These are phyloP conservation scores for Xylogone sp. DNA, from an alignment of 2,329 filamentous ascomycete species.

Conservation along the genomic window DNA sequence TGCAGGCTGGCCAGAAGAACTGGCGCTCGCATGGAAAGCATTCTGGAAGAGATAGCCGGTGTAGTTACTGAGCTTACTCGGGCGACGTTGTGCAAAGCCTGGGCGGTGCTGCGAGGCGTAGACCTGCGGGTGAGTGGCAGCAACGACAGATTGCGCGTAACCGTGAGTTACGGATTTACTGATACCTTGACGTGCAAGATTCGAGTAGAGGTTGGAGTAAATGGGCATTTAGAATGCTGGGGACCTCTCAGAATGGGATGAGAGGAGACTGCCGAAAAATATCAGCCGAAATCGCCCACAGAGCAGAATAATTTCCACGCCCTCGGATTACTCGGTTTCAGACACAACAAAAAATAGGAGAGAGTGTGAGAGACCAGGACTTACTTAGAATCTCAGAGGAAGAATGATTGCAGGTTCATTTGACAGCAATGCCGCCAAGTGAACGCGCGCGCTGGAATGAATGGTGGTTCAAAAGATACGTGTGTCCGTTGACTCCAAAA, in stretches of 20 bases:
- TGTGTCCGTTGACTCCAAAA: not conserved
- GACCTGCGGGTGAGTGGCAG: conserved; percentile 82
- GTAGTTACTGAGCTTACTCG: conserved; percentile 42
- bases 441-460: conserved; percentile 66
- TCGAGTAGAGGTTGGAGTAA: conserved; percentile 65
- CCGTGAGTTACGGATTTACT: conserved; percentile 96
- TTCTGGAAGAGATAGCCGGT: conserved; percentile 65
- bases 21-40: conserved; percentile 61
- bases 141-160: conserved; percentile 96
- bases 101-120: conserved; percentile 67
- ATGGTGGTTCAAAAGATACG: conserved; percentile 11
- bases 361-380: not conserved
- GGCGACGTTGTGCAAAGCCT: conserved; percentile 52
- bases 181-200: conserved; percentile 95
- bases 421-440: conserved; percentile 91
- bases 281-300: conserved; percentile 11
- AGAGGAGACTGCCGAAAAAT: conserved; percentile 22
- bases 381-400: conserved; percentile 24
- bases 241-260: conserved; percentile 56
- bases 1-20: conserved; percentile 33
- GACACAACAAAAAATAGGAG: not conserved
- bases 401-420: conserved; percentile 85
- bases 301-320: not conserved
- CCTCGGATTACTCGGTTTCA: not conserved
- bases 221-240: conserved; percentile 83